A percentile compares a stretch with the other conserved stretches of the same genome.
These are phyloP conservation scores for Phytophthora sp. DNA, from an alignment of 352 stramenopile species.

Conservation along the genomic window DNA sequence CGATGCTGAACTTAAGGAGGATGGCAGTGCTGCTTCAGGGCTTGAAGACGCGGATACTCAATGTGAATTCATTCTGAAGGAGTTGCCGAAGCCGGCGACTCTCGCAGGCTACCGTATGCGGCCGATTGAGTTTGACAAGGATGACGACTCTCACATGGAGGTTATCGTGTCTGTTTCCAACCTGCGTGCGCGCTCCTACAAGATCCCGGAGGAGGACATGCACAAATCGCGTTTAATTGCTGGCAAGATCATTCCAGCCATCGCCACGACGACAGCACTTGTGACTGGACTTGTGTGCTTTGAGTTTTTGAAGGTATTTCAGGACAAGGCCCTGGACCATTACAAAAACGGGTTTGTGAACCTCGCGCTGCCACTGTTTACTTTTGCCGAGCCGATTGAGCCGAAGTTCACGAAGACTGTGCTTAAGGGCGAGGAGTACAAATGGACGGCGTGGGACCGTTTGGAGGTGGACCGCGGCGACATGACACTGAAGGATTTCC, in stretches of 20 bases:
- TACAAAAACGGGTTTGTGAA: constrained; percentile 99
- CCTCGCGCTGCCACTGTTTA: constrained; percentile 97
- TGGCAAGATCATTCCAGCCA: constrained; percentile 99
- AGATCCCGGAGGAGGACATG: constrained; percentile 97
- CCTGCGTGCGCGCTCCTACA: constrained; percentile 97
- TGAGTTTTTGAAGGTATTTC: constrained; percentile 97
- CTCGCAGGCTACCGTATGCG: constrained; percentile 92
- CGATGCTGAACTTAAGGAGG: constrained; percentile 97
- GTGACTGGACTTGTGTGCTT: constrained; percentile 99
- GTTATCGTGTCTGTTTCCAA: constrained; percentile 98
- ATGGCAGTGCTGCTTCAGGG: constrained; percentile 31
- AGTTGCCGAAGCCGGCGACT: constrained; percentile 82
- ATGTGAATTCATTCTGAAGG: constrained; percentile 75
- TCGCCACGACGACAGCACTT: constrained; percentile 99
- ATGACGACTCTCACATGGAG: constrained; percentile 98
- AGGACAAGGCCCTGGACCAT: constrained; percentile 91
- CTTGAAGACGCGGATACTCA: constrained; percentile 82
- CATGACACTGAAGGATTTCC: constrained; percentile 96
- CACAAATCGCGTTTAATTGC: constrained; percentile 99
- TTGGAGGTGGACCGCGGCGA: constrained; percentile 96
- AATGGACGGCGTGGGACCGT: constrained; percentile 98
- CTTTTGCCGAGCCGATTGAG: constrained; percentile 96
- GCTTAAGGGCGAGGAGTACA: constrained; percentile 95
- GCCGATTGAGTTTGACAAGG: constrained; percentile 99
- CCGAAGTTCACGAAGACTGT: constrained; percentile 94